These are phyloP conservation scores for Hypericum androsaemum DNA, from an alignment of 345 rosid species.

Conservation along the genomic window DNA sequence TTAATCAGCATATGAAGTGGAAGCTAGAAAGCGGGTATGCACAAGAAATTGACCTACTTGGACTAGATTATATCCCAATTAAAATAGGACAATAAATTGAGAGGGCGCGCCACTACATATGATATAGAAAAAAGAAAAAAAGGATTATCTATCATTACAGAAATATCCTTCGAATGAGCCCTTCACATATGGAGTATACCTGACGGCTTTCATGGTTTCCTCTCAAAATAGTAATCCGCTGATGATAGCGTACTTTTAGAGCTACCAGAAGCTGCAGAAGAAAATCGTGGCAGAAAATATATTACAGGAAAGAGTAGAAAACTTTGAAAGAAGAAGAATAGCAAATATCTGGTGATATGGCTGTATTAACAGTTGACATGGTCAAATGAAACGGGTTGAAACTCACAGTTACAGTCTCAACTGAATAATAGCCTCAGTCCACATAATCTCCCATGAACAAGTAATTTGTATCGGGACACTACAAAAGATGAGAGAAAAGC, in stretches of 20 bases:
- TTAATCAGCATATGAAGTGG: conserved; percentile 8
- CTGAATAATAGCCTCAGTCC: conserved; percentile 93
- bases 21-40: not conserved
- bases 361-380: not conserved
- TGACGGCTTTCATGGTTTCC: conserved; percentile 99
- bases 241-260: conserved; percentile 76
- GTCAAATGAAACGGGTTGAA: not conserved
- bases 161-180: not conserved
- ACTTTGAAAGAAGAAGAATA: not conserved
- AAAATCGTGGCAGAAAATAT: conserved; percentile 4
- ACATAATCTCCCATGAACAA: conserved; percentile 97
- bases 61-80: no score
- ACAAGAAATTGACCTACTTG: not conserved
- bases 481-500: conserved; percentile 8
- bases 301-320: not conserved
- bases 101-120: no score
- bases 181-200: conserved; percentile 29
- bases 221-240: conserved; percentile 86
- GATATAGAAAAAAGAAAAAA: no score
- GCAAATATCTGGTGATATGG: not conserved
- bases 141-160: no score
- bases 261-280: conserved; percentile 69
- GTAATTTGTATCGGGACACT: conserved; percentile 97
- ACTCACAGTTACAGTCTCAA: conserved; percentile 90
- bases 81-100: no score